Evolutionary conservation across 352 stramenopile genomes (phyloP), one percentile per base, ranked within the genome.

Genomic region (Phytophthora vignae): DNA sequence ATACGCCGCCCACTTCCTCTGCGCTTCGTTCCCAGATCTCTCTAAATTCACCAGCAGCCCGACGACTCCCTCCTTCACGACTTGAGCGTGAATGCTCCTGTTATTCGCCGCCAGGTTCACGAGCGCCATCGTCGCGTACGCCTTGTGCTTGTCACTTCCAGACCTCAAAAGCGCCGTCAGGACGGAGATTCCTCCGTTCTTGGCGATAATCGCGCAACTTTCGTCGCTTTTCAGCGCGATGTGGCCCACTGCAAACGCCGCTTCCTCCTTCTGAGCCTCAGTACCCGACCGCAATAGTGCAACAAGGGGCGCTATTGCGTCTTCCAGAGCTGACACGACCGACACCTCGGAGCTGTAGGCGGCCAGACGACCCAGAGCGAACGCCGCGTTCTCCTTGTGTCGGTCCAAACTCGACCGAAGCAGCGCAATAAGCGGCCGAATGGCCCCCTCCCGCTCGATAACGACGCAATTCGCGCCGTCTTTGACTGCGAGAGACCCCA

Each of bases 241-340:
- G 31, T 60, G 55, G 1, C 55, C 55, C 48, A 66, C 27, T 12
- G 59, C 59, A n/a, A 44, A 54, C 2, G 48, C 21, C 11, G 59
- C 60, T 42, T 67, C 54, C 27, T 60, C 60, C 21, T 60, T 67
- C 19, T 67, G 59, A 4, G 22, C 48, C 21, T 66, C 48, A n/a
- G 31, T 42, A 11, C 48, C 48, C n/a, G 33, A 38, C 17, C 25
- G 21, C 12, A 58, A 7, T 7, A 66, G 33, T 6, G 25, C 12
- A 21, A 70, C 21, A 1, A 74, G 33, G 4, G 63, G 33, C 14
- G 33, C 17, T 15, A 29, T n/a, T 22, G 53, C 29, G 8, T 40
- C 8, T 31, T 59, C 53, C 15, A 59, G 29, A 15, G 25, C 53
- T 22, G 27, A 44, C 7, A 59, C 29, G 17, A 59, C 27, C 25